Base-by-base conservation (phyloP, 208 protist species). In the Leishmania major region DNA sequence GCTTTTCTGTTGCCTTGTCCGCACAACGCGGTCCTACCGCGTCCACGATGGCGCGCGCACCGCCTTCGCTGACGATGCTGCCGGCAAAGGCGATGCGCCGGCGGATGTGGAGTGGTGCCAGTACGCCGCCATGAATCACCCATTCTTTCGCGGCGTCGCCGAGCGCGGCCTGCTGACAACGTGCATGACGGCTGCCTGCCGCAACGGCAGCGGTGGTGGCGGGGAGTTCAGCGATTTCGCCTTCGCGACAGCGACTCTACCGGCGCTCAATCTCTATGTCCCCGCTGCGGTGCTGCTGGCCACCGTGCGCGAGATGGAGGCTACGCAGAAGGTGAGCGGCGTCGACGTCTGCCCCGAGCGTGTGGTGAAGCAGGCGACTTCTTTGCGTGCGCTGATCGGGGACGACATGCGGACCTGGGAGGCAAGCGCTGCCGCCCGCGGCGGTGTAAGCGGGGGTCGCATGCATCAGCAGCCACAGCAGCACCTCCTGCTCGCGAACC, bases 101-200 rank as follows among this genome's bases (percentile, higher is more conserved):
- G 45, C 28, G 59, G 35, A 28, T 3, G 75, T 40, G 49, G 71
- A 64, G 43, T 47, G 70, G 10, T 47, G 62, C 22, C 60, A 70
- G 35, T 85, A 89, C 64, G 55, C 76, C 35, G 80, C 86, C 37
- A 77, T 89, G 11, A 83, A 86, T 25, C 84, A 94, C 43, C 82
- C 83, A 7, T 89, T 96, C 55, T 79, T 95, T 13, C 89, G 86
- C 43, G 87, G 81, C 11, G 49, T 96, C 45, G 88, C 84, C 35
- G 91, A 92, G 79, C 88, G 87, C 40, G 78, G 86, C 37, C 76
- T 90, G 72, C 89, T 96, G 57, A 75, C 76, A n/a, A 71, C 59
- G 40, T 74, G 76, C 72, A 81, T 82, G 69, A 55, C 64, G 40
- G 66, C 76, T 10, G 64, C 73, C 19, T 78, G 82, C n/a, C 40